phyloP scores from a whole-genome alignment of 768 basidiomycete genomes.

The Tylopilus intermedius region DNA sequence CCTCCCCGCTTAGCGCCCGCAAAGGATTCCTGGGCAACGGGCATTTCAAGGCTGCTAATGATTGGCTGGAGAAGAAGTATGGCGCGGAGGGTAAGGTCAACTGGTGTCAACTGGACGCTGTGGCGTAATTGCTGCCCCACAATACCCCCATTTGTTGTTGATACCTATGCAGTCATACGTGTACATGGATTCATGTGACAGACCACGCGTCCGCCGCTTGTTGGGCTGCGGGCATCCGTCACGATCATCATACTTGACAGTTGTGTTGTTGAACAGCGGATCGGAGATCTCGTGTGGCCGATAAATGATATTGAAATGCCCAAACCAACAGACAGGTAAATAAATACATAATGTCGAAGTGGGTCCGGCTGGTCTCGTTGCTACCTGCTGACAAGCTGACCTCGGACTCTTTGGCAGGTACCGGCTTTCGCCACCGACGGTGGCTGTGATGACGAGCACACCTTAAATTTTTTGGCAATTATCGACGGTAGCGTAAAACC shows the following conservation, averaged over 20 bases:
- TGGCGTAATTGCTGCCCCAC: slow-evolving; percentile 14
- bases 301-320: slow-evolving; percentile 25
- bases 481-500: slow-evolving; percentile 23
- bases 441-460: slow-evolving; percentile 29
- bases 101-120: slow-evolving; percentile 53
- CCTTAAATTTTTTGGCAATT: slow-evolving; percentile 30
- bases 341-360: neutral
- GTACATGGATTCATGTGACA: slow-evolving; percentile 17
- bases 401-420: slow-evolving; percentile 16
- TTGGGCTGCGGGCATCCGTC: slow-evolving; percentile 21
- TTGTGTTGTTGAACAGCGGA: slow-evolving; percentile 2
- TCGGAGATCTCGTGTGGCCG: slow-evolving; percentile 16
- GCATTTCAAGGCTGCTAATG: slow-evolving; percentile 83
- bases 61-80: slow-evolving; percentile 79
- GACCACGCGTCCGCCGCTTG: slow-evolving; percentile 5
- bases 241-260: slow-evolving; percentile 3
- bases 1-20: slow-evolving; percentile 73
- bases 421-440: slow-evolving; percentile 16
- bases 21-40: slow-evolving; percentile 84
- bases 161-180: slow-evolving; percentile 22
- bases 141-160: slow-evolving; percentile 25
- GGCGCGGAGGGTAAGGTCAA: slow-evolving; percentile 67
- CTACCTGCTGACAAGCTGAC: slow-evolving; percentile 2
- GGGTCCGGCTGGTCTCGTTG: slow-evolving; percentile 2
- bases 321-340: slow-evolving; percentile 13